Base-by-base conservation (phyloP, 2,329 filamentous ascomycete species). In the Pseudomassariella vexata region DNA sequence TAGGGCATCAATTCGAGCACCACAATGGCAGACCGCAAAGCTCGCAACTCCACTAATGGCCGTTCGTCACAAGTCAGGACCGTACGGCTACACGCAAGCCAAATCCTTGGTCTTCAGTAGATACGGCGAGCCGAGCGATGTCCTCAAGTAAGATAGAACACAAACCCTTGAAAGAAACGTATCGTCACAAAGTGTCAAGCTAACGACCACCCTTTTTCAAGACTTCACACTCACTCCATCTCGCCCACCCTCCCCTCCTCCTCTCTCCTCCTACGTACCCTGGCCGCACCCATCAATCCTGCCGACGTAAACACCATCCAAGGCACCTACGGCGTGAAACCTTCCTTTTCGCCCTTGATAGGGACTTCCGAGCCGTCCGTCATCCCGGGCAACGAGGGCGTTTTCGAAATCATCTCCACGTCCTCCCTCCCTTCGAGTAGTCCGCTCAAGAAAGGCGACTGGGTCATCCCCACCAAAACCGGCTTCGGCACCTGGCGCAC, bases 251-350 rank as follows among this genome's bases (percentile, higher is more conserved):
- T 88, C 41, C 82, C 85, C 28, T 56, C 66, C 20, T 61, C 59
- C 28, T 63, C 71, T 28, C 62, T 94, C 46, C 88, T 90, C 34
- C 68, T 98, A 38, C 86, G 87, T 57, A 82, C 92, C 49, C 85
- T 98, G 49, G 85, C 89, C 19, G 79, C 88, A 1, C 87, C 92
- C 36, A 86, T 98, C 59, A 98, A 98, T 65, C 92, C 92, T 16
- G 89, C 92, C 52, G 92, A 98, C 63, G 85, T 98, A 60, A 98
- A 98, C 68, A 90, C 90, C 50, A 85, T 98, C 51, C 92, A 98
- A 67, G 92, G 92, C 44, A 88, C 90, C 4, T 98, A 98, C 65
- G 90, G 90, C 40, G 79, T 79, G 27, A 87, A 87, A 55, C 88
- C 89, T 0, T 66, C 73, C 26, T 89, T 94, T 60, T 80, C 77